Base-by-base conservation (phyloP, 1,284 basidiomycete species). In the Xanthoconium separans region DNA sequence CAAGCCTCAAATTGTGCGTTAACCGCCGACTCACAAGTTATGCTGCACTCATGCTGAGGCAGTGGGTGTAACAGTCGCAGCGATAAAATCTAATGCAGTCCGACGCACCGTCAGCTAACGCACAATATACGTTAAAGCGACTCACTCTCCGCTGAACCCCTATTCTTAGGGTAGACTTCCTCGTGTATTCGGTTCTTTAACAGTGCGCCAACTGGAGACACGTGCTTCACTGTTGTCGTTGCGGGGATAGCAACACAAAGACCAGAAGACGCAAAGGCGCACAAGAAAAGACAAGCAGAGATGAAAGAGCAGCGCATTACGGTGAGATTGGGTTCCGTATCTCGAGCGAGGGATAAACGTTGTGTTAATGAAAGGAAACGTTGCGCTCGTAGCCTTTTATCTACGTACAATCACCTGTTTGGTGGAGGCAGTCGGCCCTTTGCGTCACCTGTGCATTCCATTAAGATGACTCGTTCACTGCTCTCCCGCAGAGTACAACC, bases 121-220 rank as follows among this genome's bases (percentile, higher is more conserved):
- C 27, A 31, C 40, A 24, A 47, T 20, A 29, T 36, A 27, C 31
- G n/a, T 20, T 34, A 12, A 37, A 20, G 24, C 18, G 8, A 54
- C 61, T 54, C 33, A 62, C 45, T 40, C 12, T 22, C 22, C 9
- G 7, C 20, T 13, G 30, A 22, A 34, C 31, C 30, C 39, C 50
- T 41, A 12, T 44, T 27, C 42, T 56, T 54, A 4, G 60, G 62
- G 37, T 52, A 47, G 36, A 62, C 54, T 37, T 53, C 53, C 37
- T 67, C 43, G 40, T 65, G 64, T 45, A 68, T 52, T 29, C 59
- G 62, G 44, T 58, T 47, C 57, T 60, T 68, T 29, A 47, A 55
- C 44, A 64, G 27, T 34, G 58, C 54, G 2, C 59, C 63, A 18
- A 11, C 34, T 4, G 44, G 47, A 9, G 50, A 10, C n/a, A n/a